Conservation (phyloP, 2,329 filamentous ascomycete species). For the Raffaelea ambrosiae region DNA sequence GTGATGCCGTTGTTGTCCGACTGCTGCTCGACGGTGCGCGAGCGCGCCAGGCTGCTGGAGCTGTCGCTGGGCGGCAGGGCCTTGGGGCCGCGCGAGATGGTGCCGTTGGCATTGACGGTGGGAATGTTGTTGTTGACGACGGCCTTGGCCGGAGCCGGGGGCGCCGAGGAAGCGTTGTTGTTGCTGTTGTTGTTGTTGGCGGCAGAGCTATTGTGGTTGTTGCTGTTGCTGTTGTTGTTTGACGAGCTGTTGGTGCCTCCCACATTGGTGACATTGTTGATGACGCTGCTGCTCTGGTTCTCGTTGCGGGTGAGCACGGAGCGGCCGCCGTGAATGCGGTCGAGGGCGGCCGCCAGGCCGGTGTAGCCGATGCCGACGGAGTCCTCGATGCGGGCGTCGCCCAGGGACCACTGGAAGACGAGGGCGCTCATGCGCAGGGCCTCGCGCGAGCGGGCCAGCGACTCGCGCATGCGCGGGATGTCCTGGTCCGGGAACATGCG, state of each 20-base stretch:
- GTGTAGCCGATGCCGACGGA: constrained; percentile 59
- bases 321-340: constrained; percentile 33
- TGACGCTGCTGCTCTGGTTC: not conserved
- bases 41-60: constrained; percentile 2
- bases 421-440: constrained; percentile 55
- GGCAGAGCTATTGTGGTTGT: not conserved
- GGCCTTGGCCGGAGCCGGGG: not conserved
- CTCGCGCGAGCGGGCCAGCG: constrained; percentile 50
- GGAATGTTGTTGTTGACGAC: not conserved
- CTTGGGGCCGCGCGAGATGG: not conserved
- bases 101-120: constrained; percentile 2
- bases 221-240: too few species aligned
- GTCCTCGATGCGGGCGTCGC: constrained; percentile 47
- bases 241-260: not conserved
- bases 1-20: constrained; percentile 1
- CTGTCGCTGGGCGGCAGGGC: not conserved
- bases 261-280: not conserved
- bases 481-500: constrained; percentile 56
- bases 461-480: constrained; percentile 49
- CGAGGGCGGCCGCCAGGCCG: constrained; percentile 55
- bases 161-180: not conserved
- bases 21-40: constrained; percentile 6
- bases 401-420: constrained; percentile 58
- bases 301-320: constrained; percentile 13
- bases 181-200: not conserved